Evolutionary conservation across 2,329 filamentous ascomycete genomes (phyloP), one percentile per base, ranked within the genome.

Genomic region (Alternaria sp.): DNA sequence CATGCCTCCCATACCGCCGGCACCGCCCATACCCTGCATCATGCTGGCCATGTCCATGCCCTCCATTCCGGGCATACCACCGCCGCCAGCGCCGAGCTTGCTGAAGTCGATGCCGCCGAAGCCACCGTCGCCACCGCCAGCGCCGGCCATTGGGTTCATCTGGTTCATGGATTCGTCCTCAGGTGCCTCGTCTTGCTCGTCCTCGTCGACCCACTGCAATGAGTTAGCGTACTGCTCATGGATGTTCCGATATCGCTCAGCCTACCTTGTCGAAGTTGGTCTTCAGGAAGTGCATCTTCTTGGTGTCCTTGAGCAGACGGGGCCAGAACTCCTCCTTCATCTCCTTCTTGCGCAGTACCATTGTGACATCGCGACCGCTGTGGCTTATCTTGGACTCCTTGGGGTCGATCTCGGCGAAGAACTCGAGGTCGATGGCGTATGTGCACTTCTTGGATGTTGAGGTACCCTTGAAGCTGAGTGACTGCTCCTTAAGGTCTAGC

Each of bases 321-420:
- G 94, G 94, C 96, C 96, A 99, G 88, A 91, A 98, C 83, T 96
- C 93, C 77, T 93, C 89, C 83, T 93, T 92, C 70, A 96, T 87
- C 79, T 97, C 93, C 90, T 97, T 97, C 92, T 99, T 99, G 83
- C 93, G 89, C 81, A 99, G 87, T 80, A 97, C 92, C 75, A 98
- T 83, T 85, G 97, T 91, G 72, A 97, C 86, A 77, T 93, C 93
- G 83, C 95, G 93, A 78, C 88, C 86, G 49, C 91, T 96, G 88
- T 97, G 93, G 86, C 93, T 89, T 79, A 91, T 89, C 85, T 95
- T 96, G 86, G 89, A 93, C 82, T 92, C 89, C 65, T 88, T 88
- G 66, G 90, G 86, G 81, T 97, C 93, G 83, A 99, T 96, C 85
- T 97, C 94, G 80, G 82, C 93, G 83, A 87, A 98, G 82, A 99